Base-by-base conservation (phyloP, 169 alveolate genomes). In the Eimeria acervulina region DNA sequence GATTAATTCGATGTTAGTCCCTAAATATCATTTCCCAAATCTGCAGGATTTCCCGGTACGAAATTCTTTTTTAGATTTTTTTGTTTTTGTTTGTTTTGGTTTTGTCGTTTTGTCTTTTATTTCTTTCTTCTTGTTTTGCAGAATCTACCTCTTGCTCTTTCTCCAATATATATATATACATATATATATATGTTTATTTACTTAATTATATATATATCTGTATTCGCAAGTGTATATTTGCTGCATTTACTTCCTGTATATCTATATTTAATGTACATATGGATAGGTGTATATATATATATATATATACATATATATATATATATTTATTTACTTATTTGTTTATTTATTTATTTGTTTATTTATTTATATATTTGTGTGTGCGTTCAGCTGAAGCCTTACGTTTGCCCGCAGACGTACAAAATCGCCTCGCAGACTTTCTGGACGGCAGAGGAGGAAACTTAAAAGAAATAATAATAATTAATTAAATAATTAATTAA, bases 1-100 rank as follows among this genome's bases (percentile, higher is more conserved):
- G 55, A 98, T 98, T 78, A 98, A 98, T 92, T 96, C 97, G 87
- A 97, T 98, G 99, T 97, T 98, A 31, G 98, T 98, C 38, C 99
- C 99, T n/a, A 97, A 94, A 31, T 94, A 97, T 61, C 98, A 97
- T 26, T 98, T 98, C 55, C 98, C 99, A 8, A 97, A 97, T 63
- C 33, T 95, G 21, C 95, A 90, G 4, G 96, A 97, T 44, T 97
- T 97, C 31, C 95, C 96, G 89, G 98, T 97, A 96, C 31, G 70
- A 21, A 1, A 52, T 21, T 80, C 33, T 47, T 28, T 19, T 61
- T 23, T 61, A 2, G 15, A 23, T 61, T 23, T n/a, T 19, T 61
- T 61, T 61, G 1, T 61, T 26, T 61, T 26, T 19, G 2, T 61
- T 61, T 61, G 15, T 61, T 2, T 61, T 61, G 15, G 2, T 61